Evolutionary conservation across 306 rosid genomes (phyloP), one percentile per base, ranked within the genome.

Genomic region (Dalbergia oliveri): DNA sequence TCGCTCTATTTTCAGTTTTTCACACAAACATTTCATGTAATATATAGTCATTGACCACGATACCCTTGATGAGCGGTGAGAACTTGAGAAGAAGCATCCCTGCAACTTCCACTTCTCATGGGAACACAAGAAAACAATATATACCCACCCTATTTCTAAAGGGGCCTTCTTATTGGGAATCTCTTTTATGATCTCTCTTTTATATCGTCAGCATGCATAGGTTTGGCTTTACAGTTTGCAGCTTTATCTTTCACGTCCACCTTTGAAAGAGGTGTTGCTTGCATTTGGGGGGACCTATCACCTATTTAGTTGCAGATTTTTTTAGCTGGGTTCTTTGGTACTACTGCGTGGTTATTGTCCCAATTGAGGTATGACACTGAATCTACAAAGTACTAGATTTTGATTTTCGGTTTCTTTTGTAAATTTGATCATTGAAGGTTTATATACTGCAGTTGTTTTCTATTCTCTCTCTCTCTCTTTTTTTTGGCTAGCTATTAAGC

Each of bases 31-130:
- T 56, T 56, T 56, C 31, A 0, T n/a, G 61, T 37, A 26, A 37
- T 37, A 37, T 18, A 16, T 8, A 56, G 61, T 56, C 61, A 16
- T 56, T 56, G 31, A 11, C 41, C 41, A 15, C 16, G 70, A 7
- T 37, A 23, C 15, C 9, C 4, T 6, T 51, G 0, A 37, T 37
- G 7, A 37, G 41, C 4, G 41, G 4, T 37, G 41, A 26, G n/a
- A n/a, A n/a, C n/a, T n/a, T 21, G 23, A 1, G 31, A 26, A 37
- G 41, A 37, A 37, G 0, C 41, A 37, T 37, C 58, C 12, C 58
- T 26, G 3, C 78, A 75, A 79, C 79, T 49, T 76, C 87, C 86
- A 91, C 87, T 79, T 87, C 87, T 80, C 79, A 43, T 65, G 80
- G 70, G 56, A 64, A 63, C 34, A 47, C 21, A 57, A 64, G 49